Percentiles rank a stretch among this genome's conserved stretches.
Conservation (phyloP, 225 moss, liverwort and hornwort genomes). For the Physcomitrellopsis africana region DNA sequence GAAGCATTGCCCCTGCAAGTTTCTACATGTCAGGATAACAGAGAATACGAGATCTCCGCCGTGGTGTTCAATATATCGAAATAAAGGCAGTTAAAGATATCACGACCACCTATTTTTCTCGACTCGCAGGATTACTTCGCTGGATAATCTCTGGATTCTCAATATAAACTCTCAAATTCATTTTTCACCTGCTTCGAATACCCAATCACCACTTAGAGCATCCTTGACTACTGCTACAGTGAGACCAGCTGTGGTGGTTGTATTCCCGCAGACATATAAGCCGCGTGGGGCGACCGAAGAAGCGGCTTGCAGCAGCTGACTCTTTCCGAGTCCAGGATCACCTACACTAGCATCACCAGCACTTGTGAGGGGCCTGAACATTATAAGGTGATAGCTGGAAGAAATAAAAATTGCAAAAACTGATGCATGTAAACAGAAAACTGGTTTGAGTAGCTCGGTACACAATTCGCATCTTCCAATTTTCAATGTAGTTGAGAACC, state of each 20-base stretch:
- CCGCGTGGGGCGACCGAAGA: slow-evolving; percentile 91
- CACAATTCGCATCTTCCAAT: background rate
- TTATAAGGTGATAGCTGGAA: slow-evolving; percentile 5
- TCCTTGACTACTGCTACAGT: slow-evolving; percentile 98
- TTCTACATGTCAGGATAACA: slow-evolving; percentile 22
- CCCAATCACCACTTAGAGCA: slow-evolving; percentile 95
- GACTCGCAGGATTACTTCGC: slow-evolving; percentile 12
- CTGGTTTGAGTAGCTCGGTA: background rate
- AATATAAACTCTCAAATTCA: slow-evolving; percentile 10
- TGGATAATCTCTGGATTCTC: slow-evolving; percentile 8
- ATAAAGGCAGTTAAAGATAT: slow-evolving; percentile 6
- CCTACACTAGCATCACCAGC: slow-evolving; percentile 62
- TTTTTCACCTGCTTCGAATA: slow-evolving; percentile 91
- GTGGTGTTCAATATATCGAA: background rate
- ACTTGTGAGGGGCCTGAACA: slow-evolving; percentile 30
- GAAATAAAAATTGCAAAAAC: slow-evolving; percentile 21
- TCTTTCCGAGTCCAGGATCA: slow-evolving; percentile 98
- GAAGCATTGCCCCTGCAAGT: slow-evolving; percentile 91
- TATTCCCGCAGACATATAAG: slow-evolving; percentile 94
- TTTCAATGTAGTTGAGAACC: slow-evolving; percentile 25
- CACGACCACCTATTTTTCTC: slow-evolving; percentile 1
- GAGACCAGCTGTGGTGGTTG: slow-evolving; percentile 91
- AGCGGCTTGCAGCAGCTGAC: slow-evolving; percentile 94
- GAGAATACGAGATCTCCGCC: background rate
- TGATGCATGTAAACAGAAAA: slow-evolving; percentile 4